phyloP scores from a whole-genome alignment of 2,329 filamentous ascomycete species.

The Alternaria burnsii region DNA sequence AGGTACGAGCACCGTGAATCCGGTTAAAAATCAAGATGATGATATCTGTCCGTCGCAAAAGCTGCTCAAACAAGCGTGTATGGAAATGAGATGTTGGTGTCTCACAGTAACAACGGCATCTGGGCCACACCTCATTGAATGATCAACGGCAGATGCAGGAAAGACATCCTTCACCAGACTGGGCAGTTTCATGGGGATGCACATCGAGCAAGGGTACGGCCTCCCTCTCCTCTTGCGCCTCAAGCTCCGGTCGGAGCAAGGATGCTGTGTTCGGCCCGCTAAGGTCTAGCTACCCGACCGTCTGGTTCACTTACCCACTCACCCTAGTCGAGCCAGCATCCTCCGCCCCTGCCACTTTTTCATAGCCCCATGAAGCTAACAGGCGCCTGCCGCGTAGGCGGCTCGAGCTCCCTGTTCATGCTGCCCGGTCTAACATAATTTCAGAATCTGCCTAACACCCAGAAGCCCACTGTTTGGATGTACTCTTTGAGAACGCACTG shows the following conservation, averaged over 20 bases:
- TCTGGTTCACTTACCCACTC: conserved; percentile 27
- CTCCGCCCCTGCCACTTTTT: conserved; percentile 15
- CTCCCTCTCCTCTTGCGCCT: conserved; percentile 39
- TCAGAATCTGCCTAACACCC: conserved; percentile 50
- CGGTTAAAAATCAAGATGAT: conserved; percentile 25
- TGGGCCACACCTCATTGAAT: conserved; percentile 27
- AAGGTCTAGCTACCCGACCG: conserved; percentile 41
- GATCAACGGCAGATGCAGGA: conserved; percentile 26
- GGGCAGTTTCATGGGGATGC: conserved; percentile 20
- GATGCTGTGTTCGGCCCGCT: conserved; percentile 45
- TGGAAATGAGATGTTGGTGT: conserved; percentile 30
- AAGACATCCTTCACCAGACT: conserved; percentile 14
- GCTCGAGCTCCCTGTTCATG: conserved; percentile 41
- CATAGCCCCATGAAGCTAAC: conserved; percentile 45
- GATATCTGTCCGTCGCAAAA: conserved; percentile 18
- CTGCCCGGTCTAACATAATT: conserved; percentile 41
- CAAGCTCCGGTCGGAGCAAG: conserved; percentile 36
- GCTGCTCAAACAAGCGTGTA: conserved; percentile 22
- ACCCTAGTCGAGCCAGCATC: conserved; percentile 35
- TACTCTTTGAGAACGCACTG: conserved; percentile 43
- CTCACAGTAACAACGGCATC: conserved; percentile 23
- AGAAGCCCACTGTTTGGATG: conserved; percentile 43
- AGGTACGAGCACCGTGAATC: conserved; percentile 14
- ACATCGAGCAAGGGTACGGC: conserved; percentile 27
- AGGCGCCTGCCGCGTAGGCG: conserved; percentile 47